Evolutionary conservation across 78 protist genomes (phyloP).

Genomic region (Cavenderia fasciculata): DNA sequence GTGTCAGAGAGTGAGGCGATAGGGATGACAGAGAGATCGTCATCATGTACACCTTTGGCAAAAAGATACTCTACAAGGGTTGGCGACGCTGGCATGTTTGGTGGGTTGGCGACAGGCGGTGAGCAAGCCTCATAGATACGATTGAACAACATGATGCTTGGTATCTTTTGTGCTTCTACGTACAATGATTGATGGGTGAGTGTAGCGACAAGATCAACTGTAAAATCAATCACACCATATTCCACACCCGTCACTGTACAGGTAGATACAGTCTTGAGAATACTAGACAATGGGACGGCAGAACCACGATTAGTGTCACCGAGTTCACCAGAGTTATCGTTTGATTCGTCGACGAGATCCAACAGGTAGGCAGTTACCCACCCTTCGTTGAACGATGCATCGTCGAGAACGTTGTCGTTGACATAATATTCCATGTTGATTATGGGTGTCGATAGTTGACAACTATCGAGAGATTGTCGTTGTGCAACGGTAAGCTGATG

Average conservation of each 20-base stretch:
- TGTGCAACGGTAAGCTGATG: too few species aligned
- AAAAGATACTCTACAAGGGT: too few species aligned
- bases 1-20: too few species aligned
- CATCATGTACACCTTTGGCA: too few species aligned
- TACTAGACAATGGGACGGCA: background rate
- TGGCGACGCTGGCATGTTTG: too few species aligned
- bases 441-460: background rate
- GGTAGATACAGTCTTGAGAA: background rate
- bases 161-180: too few species aligned
- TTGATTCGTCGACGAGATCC: constrained; percentile 7
- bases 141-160: background rate
- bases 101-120: too few species aligned
- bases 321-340: background rate
- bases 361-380: constrained; percentile 26
- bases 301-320: background rate
- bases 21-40: too few species aligned
- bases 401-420: background rate
- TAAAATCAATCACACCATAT: too few species aligned
- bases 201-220: background rate
- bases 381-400: background rate
- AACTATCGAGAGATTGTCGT: too few species aligned
- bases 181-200: too few species aligned
- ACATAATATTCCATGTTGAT: background rate
- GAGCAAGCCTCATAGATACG: background rate
- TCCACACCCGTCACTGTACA: too few species aligned